Evolutionary conservation across 805 yeast species (phyloP).

Genomic region (Cyberlindnera sargentensis): DNA sequence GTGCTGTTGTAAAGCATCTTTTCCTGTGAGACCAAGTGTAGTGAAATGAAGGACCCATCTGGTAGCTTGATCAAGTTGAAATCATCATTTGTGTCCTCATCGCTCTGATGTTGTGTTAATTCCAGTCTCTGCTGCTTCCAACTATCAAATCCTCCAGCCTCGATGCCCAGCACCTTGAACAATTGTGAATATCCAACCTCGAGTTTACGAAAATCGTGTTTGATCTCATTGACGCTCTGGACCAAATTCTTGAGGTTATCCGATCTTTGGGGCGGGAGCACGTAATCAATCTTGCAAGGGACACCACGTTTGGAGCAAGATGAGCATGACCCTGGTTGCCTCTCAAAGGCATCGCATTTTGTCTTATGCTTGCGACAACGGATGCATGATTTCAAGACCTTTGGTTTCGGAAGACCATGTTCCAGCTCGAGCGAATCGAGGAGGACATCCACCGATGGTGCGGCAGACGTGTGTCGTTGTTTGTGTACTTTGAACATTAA

Average conservation of each 20-base stretch:
- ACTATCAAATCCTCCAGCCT: slow-evolving; percentile 12
- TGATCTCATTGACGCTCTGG: slow-evolving; percentile 13
- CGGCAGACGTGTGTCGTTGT: background rate
- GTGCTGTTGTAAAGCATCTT: slow-evolving; percentile 10
- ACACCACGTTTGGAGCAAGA: slow-evolving; percentile 46
- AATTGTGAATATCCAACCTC: slow-evolving; percentile 9
- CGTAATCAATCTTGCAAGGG: slow-evolving; percentile 48
- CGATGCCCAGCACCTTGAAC: slow-evolving; percentile 7
- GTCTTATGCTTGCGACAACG: slow-evolving; percentile 63
- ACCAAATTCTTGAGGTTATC: slow-evolving; percentile 21
- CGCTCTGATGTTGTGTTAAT: background rate
- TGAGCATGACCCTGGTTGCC: slow-evolving; percentile 50
- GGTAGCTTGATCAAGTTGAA: slow-evolving; percentile 9
- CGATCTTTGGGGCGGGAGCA: slow-evolving; percentile 40
- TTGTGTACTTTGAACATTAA: slow-evolving; percentile 2
- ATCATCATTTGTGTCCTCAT: slow-evolving; percentile 2
- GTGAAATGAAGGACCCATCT: slow-evolving; percentile 7
- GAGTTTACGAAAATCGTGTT: slow-evolving; percentile 7
- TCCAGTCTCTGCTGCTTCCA: slow-evolving; percentile 9
- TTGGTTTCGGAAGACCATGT: slow-evolving; percentile 26
- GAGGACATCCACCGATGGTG: background rate
- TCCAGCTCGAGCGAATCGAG: slow-evolving; percentile 2
- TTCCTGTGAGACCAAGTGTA: slow-evolving; percentile 3
- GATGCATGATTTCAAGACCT: slow-evolving; percentile 49
- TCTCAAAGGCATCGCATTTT: slow-evolving; percentile 49